A percentile compares a stretch with the other conserved stretches of the same genome.
Evolutionary conservation across 225 moss, liverwort and hornwort species (phyloP).

Genomic region (Pleurozium schreberi): DNA sequence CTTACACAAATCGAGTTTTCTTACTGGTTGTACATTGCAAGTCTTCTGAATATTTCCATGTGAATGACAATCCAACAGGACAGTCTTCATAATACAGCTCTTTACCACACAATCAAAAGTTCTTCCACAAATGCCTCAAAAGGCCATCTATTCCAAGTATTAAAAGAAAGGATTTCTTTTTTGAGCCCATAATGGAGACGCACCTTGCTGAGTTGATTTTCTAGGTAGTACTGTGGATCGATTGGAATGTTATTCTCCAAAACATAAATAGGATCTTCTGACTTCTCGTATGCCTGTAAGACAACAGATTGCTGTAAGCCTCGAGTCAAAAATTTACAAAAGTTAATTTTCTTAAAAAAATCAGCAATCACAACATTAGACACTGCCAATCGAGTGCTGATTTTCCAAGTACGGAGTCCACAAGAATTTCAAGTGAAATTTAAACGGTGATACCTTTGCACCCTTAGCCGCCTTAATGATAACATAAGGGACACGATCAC

Average conservation of each 20-base stretch:
- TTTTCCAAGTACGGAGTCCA: neutral
- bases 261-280: conserved; percentile 98
- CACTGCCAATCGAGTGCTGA: neutral
- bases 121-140: neutral
- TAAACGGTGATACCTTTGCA: conserved; percentile 55
- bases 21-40: neutral
- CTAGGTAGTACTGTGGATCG: conserved; percentile 89
- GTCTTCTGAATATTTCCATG: neutral
- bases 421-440: neutral
- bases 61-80: neutral
- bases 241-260: conserved; percentile 96
- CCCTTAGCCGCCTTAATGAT: conserved; percentile 95
- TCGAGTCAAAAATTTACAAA: neutral
- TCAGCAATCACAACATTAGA: neutral
- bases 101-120: neutral
- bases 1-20: neutral
- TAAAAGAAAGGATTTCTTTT: neutral
- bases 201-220: conserved; percentile 97
- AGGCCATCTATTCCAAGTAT: neutral
- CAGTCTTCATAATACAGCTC: neutral
- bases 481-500: conserved; percentile 98
- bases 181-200: neutral
- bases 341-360: neutral
- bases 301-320: neutral
- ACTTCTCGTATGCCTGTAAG: conserved; percentile 86